phyloP scores from a whole-genome alignment of 2,329 filamentous ascomycete species.

The Sclerotinia sclerotiorum region DNA sequence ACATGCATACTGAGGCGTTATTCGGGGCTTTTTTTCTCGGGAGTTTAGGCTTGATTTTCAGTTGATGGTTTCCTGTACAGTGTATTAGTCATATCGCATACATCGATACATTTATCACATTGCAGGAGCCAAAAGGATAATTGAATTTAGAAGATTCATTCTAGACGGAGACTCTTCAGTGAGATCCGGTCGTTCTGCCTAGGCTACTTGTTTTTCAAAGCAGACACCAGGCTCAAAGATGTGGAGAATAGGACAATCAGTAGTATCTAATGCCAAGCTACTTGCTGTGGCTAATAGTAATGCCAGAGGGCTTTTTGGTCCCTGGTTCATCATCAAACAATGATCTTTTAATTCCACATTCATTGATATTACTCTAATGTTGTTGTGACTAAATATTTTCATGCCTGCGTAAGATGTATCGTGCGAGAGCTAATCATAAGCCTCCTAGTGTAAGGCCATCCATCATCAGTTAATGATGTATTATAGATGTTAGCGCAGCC shows the following conservation, averaged over 20 bases:
- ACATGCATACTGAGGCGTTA: constrained; percentile 24
- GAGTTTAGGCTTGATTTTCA: constrained; percentile 23
- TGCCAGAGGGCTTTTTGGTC: constrained; percentile 29
- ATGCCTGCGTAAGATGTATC: constrained; percentile 18
- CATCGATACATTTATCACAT: constrained; percentile 15
- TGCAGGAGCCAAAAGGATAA: constrained; percentile 5
- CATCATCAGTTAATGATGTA: constrained; percentile 6
- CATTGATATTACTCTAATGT: constrained; percentile 16
- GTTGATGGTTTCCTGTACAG: constrained; percentile 27
- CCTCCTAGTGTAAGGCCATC: constrained; percentile 27
- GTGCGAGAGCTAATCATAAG: constrained; percentile 19
- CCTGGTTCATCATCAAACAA: constrained; percentile 20
- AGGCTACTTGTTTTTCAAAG: constrained; percentile 17
- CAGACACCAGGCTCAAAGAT: constrained; percentile 2
- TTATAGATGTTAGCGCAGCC: constrained; percentile 12
- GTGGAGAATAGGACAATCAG: constrained; percentile 24
- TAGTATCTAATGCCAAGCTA: constrained; percentile 29
- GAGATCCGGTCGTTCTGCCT: constrained; percentile 7
- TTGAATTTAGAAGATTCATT: constrained; percentile 11
- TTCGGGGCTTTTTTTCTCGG: constrained; percentile 12
- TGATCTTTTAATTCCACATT: constrained; percentile 19
- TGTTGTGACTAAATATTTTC: constrained; percentile 31
- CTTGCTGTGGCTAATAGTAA: constrained; percentile 35
- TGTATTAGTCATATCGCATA: constrained; percentile 23
- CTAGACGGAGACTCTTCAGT: constrained; percentile 17